phyloP scores from a whole-genome alignment of 2,329 filamentous ascomycete genomes.

The Stenocarpella maydis region DNA sequence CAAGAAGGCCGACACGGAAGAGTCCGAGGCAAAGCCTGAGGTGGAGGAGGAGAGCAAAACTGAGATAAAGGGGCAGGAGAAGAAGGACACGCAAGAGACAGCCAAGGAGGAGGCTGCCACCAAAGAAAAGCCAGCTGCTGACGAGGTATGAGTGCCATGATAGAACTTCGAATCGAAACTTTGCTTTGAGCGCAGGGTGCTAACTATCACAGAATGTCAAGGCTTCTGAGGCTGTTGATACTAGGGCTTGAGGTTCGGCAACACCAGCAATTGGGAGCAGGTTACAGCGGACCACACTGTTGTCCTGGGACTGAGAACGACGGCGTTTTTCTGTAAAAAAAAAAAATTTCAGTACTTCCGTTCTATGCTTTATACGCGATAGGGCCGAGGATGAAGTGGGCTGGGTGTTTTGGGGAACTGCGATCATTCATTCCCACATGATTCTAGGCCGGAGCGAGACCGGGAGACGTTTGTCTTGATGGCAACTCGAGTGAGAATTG shows the following conservation, averaged over 20 bases:
- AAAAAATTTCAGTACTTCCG: slow-evolving; percentile 26
- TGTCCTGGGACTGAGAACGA: slow-evolving; percentile 15
- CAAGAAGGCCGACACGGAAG: slow-evolving; percentile 44
- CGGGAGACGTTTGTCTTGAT: slow-evolving; percentile 10
- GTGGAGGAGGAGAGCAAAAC: slow-evolving; percentile 45
- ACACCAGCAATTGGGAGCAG: background rate
- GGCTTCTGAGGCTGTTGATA: slow-evolving; percentile 47
- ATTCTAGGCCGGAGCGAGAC: slow-evolving; percentile 22
- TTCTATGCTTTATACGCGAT: slow-evolving; percentile 25
- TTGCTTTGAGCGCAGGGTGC: background rate
- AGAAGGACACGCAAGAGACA: slow-evolving; percentile 41
- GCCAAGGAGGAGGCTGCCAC: slow-evolving; percentile 40
- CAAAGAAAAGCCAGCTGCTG: slow-evolving; percentile 44
- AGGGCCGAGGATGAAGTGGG: slow-evolving; percentile 9
- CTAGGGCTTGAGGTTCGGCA: slow-evolving; percentile 44
- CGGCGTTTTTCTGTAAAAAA: slow-evolving; percentile 34
- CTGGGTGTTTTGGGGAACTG: slow-evolving; percentile 29
- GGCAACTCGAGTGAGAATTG: background rate
- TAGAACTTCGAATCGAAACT: background rate
- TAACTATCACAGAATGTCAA: slow-evolving; percentile 40
- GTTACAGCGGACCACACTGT: background rate
- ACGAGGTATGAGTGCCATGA: slow-evolving; percentile 45
- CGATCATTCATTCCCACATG: slow-evolving; percentile 9
- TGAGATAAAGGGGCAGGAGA: slow-evolving; percentile 42
- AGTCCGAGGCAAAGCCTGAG: slow-evolving; percentile 41